Conservation (phyloP, 2,329 filamentous ascomycete species). For the Lasiodiplodia citricola region DNA sequence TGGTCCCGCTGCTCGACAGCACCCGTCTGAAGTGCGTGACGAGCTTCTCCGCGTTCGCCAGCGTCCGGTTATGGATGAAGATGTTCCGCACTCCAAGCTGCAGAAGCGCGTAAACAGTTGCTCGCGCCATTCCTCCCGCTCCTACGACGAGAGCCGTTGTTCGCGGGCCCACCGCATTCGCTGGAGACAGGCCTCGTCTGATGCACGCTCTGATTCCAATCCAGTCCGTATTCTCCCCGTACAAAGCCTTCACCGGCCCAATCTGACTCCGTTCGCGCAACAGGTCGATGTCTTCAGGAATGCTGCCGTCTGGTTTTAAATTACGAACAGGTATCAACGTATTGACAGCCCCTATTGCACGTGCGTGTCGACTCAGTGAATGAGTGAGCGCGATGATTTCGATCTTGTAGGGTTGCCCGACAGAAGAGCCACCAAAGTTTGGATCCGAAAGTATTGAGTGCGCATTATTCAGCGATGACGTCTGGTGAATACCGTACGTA, state of each 20-base stretch:
- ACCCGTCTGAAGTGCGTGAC: slow-evolving; percentile 69
- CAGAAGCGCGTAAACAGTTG: slow-evolving; percentile 78
- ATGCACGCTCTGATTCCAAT: slow-evolving; percentile 78
- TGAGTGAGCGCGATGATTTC: slow-evolving; percentile 70
- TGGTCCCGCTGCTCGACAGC: slow-evolving; percentile 15
- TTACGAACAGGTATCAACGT: slow-evolving; percentile 74
- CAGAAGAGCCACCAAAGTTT: slow-evolving; percentile 73
- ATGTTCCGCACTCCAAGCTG: slow-evolving; percentile 78
- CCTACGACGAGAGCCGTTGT: slow-evolving; percentile 62
- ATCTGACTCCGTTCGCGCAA: slow-evolving; percentile 65
- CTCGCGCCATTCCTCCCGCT: slow-evolving; percentile 77
- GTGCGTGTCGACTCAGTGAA: slow-evolving; percentile 72
- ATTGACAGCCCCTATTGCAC: slow-evolving; percentile 77
- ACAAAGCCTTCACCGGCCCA: slow-evolving; percentile 70
- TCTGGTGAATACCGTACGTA: slow-evolving; percentile 68
- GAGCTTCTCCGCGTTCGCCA: slow-evolving; percentile 69
- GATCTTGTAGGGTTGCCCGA: slow-evolving; percentile 76
- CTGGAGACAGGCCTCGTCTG: slow-evolving; percentile 72
- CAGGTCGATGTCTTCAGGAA: slow-evolving; percentile 61
- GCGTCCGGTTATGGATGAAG: slow-evolving; percentile 74
- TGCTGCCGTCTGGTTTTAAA: slow-evolving; percentile 60
- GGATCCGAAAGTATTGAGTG: slow-evolving; percentile 67
- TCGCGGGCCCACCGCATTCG: slow-evolving; percentile 61
- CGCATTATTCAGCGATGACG: slow-evolving; percentile 66
- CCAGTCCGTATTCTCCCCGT: slow-evolving; percentile 84